Evolutionary conservation across 805 yeast genomes (phyloP), one percentile per base, ranked within the genome.

Genomic region (Zygosaccharomyces bailii): DNA sequence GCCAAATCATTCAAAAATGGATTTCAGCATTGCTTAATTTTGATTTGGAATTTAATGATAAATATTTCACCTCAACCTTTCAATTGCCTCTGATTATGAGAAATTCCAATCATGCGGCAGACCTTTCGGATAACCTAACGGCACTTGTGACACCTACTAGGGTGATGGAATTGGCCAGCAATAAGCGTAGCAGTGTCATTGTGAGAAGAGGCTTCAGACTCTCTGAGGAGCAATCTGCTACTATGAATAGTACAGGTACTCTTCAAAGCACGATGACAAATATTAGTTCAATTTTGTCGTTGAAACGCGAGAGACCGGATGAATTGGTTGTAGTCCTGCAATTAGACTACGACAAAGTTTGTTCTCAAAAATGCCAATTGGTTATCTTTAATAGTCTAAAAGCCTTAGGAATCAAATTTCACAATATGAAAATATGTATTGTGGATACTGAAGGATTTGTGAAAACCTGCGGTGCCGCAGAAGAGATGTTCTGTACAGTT

Each of bases 1-100:
- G 60, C 34, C 55, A 59, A 34, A 55, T 65, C 5, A 50, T 69
- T 27, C 67, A 69, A 51, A 70, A 70, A 53, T 71, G 75, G 75
- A 63, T 68, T 10, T 60, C 73, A 1, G 73, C 65, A 0, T 40
- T 71, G 7, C 58, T 71, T 32, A 66, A 69, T 43, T 46, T 49
- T 36, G 66, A 63, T 4, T 50, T 67, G 11, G 44, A 48, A 5
- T 67, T 69, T 42, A 50, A 60, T 42, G 57, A 61, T 3, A 30
- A 41, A 5, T 57, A 54, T 36, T 48, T 69, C 19, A 62, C 70
- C 2, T 64, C 68, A 1, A 62, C 68, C 1, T 40, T 68, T 23
- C 55, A 57, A n/a, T 13, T 51, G 6, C 60, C 60, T 2, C 51
- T 54, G 4, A 45, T 54, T 2, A 44, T 51, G 9, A 46, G 43